These are phyloP conservation scores for Populus davidiana DNA, from an alignment of 345 rosid genomes.

Conservation along the genomic window DNA sequence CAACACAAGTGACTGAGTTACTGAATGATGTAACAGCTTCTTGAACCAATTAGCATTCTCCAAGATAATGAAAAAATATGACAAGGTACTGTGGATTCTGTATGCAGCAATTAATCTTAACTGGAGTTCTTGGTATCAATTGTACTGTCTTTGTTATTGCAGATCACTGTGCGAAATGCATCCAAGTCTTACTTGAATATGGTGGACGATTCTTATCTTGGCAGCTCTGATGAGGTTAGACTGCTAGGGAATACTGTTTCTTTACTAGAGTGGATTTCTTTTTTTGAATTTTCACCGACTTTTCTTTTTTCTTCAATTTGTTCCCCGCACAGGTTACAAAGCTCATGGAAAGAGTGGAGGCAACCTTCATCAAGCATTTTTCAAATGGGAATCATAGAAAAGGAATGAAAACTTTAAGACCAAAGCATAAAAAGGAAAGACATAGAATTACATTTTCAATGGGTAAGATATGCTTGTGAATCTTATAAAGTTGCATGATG, in stretches of 20 bases:
- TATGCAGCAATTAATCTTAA: neutral
- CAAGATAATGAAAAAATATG: slow-evolving; percentile 87
- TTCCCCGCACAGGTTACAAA: slow-evolving; percentile 40
- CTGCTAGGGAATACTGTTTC: neutral
- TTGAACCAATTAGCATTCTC: slow-evolving; percentile 69
- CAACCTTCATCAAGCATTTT: slow-evolving; percentile 65
- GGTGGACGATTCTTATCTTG: slow-evolving; percentile 68
- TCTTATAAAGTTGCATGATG: neutral
- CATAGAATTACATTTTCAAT: slow-evolving; percentile 62
- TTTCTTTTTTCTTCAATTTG: neutral
- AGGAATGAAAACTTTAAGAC: slow-evolving; percentile 61
- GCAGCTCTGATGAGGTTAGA: slow-evolving; percentile 70
- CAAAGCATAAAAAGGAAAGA: slow-evolving; percentile 50
- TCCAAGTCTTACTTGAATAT: slow-evolving; percentile 53
- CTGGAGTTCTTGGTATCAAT: neutral
- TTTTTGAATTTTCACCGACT: neutral
- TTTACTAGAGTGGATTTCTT: neutral
- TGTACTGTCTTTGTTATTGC: slow-evolving; percentile 3
- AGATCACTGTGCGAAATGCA: slow-evolving; percentile 63
- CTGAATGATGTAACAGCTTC: slow-evolving; percentile 40
- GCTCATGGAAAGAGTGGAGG: slow-evolving; percentile 67
- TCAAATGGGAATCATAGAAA: slow-evolving; percentile 65
- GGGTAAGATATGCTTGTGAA: slow-evolving; percentile 38
- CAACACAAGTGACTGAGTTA: neutral
- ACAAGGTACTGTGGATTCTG: slow-evolving; percentile 47